These are phyloP conservation scores for Neophaeococcomyces mojaviensis DNA, from an alignment of 2,329 filamentous ascomycete genomes.

Conservation along the genomic window DNA sequence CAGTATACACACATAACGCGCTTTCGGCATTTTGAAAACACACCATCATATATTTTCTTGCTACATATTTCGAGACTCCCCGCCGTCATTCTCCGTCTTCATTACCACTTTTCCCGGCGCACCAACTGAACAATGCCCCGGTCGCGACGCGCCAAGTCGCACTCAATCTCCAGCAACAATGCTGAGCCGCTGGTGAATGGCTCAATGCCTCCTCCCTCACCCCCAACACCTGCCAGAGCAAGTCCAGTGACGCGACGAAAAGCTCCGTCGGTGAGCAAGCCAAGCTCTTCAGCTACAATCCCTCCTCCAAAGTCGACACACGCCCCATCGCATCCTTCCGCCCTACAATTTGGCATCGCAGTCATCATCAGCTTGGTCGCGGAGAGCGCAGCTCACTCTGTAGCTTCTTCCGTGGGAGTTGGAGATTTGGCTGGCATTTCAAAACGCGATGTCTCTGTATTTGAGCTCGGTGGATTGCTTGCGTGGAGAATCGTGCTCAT, in stretches of 20 bases:
- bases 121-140: constrained; percentile 5
- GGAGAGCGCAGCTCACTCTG: constrained; percentile 57
- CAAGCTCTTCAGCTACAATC: constrained; percentile 10
- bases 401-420: constrained; percentile 52
- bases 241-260: constrained; percentile 18
- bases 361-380: constrained; percentile 52
- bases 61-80: background rate
- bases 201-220: constrained; percentile 8
- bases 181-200: constrained; percentile 5
- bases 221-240: constrained; percentile 17
- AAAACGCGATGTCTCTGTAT: constrained; percentile 54
- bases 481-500: constrained; percentile 58
- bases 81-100: background rate
- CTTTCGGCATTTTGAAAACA: too few species aligned
- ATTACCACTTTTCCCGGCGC: background rate
- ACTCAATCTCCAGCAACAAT: constrained; percentile 6
- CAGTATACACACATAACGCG: too few species aligned
- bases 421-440: constrained; percentile 62
- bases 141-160: constrained; percentile 8
- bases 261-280: constrained; percentile 13
- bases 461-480: constrained; percentile 51
- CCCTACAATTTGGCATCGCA: constrained; percentile 38
- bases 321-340: constrained; percentile 23
- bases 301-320: constrained; percentile 20
- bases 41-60: too few species aligned